Evolutionary conservation across 768 basidiomycete genomes (phyloP), one percentile per base, ranked within the genome.

Genomic region (Kondoa malvinella): DNA sequence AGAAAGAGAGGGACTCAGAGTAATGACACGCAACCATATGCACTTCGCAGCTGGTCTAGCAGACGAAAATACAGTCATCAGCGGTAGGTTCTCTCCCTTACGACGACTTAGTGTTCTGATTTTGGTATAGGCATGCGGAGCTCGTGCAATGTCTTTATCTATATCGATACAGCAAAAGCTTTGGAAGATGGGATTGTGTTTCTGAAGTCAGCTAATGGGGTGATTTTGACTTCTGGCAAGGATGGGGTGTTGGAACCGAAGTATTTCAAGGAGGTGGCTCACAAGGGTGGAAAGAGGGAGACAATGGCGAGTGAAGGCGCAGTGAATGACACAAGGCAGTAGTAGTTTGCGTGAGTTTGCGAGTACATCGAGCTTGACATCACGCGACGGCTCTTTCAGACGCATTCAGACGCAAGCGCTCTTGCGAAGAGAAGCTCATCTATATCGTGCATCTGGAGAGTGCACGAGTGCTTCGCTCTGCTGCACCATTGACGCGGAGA

Each of bases 1-100:
- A 75, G 74, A 67, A 26, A 71, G 71, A 29, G 71, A 73, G 57
- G 74, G 74, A 0, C 67, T 76, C 17, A 74, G 71, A 68, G 66
- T 69, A 70, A 95, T 92, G 91, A 81, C 78, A 15, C 81, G 94
- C 29, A 94, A 92, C 74, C 92, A 96, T 74, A 87, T 97, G 50
- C 94, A 99, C 76, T 80, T 95, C 16, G 92, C 92, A 0, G 87
- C 91, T 75, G 86, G 87, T 34, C 78, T 88, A 1, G 79, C 81
- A 1, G 83, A 84, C 0, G 78, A 84, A 16, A 64, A 75, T 1
- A 81, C 82, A 3, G 84, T 88, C 61, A 82, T 86, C 65, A 91
- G 88, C 71, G 89, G 91, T 89, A 67, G 29, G 84, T 73, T 1
- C 3, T 26, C 14, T 34, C 0, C 12, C 14, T 25, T 12, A 0